Percentiles rank a stretch among this genome's conserved stretches.
These are phyloP conservation scores for Colletotrichum agaves DNA, from an alignment of 2,329 filamentous ascomycete genomes.

Conservation along the genomic window DNA sequence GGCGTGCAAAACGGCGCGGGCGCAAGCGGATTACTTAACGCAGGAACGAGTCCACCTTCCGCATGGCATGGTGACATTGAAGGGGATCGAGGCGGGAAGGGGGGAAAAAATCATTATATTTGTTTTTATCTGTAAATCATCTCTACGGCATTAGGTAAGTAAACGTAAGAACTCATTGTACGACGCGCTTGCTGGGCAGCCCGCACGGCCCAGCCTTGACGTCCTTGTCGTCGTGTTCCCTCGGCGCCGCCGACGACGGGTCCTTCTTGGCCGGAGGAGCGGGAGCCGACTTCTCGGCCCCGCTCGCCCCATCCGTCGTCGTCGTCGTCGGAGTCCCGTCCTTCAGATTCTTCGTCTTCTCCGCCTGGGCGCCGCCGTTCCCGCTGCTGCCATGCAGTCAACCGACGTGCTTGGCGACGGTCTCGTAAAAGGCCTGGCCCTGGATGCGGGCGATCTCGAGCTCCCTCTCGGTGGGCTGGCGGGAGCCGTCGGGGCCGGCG, in stretches of 20 bases:
- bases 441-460: conserved; percentile 83
- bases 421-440: conserved; percentile 85
- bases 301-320: conserved; percentile 39
- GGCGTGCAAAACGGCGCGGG: background rate
- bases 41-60: too few species aligned
- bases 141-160: background rate
- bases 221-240: conserved; percentile 45
- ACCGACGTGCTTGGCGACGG: conserved; percentile 75
- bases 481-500: conserved; percentile 79
- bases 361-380: conserved; percentile 42
- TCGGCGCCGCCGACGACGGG: conserved; percentile 33
- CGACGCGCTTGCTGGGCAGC: conserved; percentile 77
- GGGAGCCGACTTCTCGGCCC: conserved; percentile 38
- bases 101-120: background rate
- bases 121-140: background rate
- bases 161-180: conserved; percentile 61
- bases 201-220: conserved; percentile 76
- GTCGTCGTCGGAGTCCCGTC: conserved; percentile 25
- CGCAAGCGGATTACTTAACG: background rate
- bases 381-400: conserved; percentile 80
- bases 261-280: conserved; percentile 10
- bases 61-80: background rate
- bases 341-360: conserved; percentile 39
- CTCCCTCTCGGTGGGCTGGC: conserved; percentile 81
- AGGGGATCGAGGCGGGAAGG: background rate